Conservation (phyloP, 495 filamentous ascomycete genomes). For the Lindgomyces ingoldianus region DNA sequence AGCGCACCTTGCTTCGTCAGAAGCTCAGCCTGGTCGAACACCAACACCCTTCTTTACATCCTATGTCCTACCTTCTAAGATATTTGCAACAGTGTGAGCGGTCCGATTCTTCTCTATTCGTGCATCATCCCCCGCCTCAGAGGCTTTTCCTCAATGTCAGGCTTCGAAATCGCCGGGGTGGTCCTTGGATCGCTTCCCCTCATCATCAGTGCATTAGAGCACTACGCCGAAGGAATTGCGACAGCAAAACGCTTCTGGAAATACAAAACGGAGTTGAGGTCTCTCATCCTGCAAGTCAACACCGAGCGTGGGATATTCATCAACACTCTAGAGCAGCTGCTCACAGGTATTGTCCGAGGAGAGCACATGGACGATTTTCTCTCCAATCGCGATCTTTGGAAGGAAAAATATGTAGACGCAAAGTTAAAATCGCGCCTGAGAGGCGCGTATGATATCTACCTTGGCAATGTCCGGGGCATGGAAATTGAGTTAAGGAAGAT, state of each 20-base stretch:
- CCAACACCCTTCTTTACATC: background rate
- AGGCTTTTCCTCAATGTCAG: constrained; percentile 23
- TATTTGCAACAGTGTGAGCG: background rate
- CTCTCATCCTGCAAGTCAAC: constrained; percentile 22
- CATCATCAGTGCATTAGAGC: constrained; percentile 39
- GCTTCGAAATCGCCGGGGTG: constrained; percentile 40
- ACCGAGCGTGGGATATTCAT: constrained; percentile 35
- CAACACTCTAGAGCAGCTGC: constrained; percentile 38
- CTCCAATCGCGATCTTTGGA: background rate
- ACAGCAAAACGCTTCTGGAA: constrained; percentile 32
- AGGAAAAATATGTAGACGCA: constrained; percentile 1
- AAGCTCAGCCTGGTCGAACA: background rate
- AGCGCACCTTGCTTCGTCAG: background rate
- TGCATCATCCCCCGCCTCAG: background rate
- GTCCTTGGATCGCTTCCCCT: constrained; percentile 40
- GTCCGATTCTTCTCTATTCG: background rate
- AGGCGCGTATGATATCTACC: constrained; percentile 9
- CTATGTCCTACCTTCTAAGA: background rate
- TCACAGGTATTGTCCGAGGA: constrained; percentile 17
- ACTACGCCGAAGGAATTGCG: constrained; percentile 39
- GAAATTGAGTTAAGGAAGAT: constrained; percentile 13
- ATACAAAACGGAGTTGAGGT: constrained; percentile 35
- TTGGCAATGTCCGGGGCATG: constrained; percentile 16
- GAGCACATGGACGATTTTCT: constrained; percentile 14
- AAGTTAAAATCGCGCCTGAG: constrained; percentile 14